These are phyloP conservation scores for Trametes sp. DNA, from an alignment of 1,284 basidiomycete species.

Conservation along the genomic window DNA sequence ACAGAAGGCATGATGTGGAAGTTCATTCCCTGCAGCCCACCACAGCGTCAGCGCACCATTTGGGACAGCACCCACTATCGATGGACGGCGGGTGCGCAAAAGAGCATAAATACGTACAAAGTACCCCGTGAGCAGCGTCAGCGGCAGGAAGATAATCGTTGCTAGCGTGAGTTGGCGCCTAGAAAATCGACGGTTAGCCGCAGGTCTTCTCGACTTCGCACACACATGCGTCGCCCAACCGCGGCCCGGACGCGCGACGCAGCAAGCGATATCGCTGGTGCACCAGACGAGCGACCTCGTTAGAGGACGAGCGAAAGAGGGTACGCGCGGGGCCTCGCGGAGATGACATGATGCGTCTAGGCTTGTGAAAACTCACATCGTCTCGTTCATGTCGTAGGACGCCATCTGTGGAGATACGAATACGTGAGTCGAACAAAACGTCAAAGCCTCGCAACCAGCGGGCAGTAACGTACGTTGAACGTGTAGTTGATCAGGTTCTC, in stretches of 20 bases:
- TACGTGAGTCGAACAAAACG: conserved; percentile 3
- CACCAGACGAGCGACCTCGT: not conserved
- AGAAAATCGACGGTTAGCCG: conserved; percentile 14
- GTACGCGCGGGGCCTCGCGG: not conserved
- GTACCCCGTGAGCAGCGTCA: conserved; percentile 76
- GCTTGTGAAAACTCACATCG: conserved; percentile 64
- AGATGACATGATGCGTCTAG: too few relatives aligned
- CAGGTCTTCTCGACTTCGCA: conserved; percentile 7
- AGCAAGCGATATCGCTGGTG: not conserved
- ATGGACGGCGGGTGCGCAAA: not conserved
- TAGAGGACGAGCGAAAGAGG: not conserved
- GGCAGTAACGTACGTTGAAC: conserved; percentile 55
- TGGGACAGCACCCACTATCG: conserved; percentile 1
- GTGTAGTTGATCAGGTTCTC: conserved; percentile 77
- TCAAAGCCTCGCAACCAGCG: conserved; percentile 4
- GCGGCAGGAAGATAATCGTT: conserved; percentile 74
- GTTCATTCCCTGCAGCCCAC: conserved; percentile 76
- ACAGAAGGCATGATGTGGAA: conserved; percentile 63
- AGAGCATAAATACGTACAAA: conserved; percentile 54
- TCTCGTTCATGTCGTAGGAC: conserved; percentile 75
- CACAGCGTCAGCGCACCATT: conserved; percentile 5
- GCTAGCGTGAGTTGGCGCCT: conserved; percentile 66
- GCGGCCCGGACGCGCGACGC: not conserved
- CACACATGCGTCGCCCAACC: not conserved
- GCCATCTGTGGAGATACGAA: conserved; percentile 52